Percentiles rank a stretch among this genome's conserved stretches.
These are phyloP conservation scores for Rhizopogon sp. DNA, from an alignment of 768 basidiomycete species.

Conservation along the genomic window DNA sequence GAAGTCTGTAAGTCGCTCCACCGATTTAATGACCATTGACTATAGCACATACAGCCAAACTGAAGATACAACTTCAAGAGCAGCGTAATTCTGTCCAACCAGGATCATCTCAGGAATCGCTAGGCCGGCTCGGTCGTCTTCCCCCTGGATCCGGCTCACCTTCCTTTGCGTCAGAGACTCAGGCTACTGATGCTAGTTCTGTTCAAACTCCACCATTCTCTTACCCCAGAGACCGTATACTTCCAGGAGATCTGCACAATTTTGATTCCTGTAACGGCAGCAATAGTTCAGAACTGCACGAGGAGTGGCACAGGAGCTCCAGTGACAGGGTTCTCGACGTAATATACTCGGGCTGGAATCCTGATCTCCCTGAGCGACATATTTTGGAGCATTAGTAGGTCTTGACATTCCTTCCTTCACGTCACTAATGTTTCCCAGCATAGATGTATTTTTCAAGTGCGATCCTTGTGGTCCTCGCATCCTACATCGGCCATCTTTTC, in stretches of 20 bases:
- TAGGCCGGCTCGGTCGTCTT: slow-evolving; percentile 9
- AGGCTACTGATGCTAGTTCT: slow-evolving; percentile 1
- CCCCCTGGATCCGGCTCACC: slow-evolving; percentile 18
- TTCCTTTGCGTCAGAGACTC: slow-evolving; percentile 14
- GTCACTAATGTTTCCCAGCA: slow-evolving; percentile 36
- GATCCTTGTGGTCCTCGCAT: slow-evolving; percentile 86
- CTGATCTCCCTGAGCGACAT: slow-evolving; percentile 74
- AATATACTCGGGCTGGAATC: slow-evolving; percentile 77
- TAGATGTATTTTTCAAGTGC: slow-evolving; percentile 84
- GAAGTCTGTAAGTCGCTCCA: slow-evolving; percentile 55
- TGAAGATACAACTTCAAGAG: slow-evolving; percentile 60
- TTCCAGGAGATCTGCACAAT: slow-evolving; percentile 31
- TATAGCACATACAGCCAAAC: slow-evolving; percentile 39
- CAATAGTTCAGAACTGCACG: slow-evolving; percentile 46
- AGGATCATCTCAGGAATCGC: slow-evolving; percentile 11
- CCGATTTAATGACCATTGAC: slow-evolving; percentile 7
- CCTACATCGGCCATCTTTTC: slow-evolving; percentile 75
- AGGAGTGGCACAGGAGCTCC: slow-evolving; percentile 31
- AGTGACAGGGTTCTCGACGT: slow-evolving; percentile 60
- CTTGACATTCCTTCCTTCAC: not conserved
- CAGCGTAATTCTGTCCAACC: slow-evolving; percentile 40
- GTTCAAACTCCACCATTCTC: slow-evolving; percentile 5
- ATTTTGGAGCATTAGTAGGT: slow-evolving; percentile 72
- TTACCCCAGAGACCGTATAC: slow-evolving; percentile 7
- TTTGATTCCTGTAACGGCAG: slow-evolving; percentile 38